Conservation (phyloP, 2,329 filamentous ascomycete species). For the Rhinocladiella mackenziei region DNA sequence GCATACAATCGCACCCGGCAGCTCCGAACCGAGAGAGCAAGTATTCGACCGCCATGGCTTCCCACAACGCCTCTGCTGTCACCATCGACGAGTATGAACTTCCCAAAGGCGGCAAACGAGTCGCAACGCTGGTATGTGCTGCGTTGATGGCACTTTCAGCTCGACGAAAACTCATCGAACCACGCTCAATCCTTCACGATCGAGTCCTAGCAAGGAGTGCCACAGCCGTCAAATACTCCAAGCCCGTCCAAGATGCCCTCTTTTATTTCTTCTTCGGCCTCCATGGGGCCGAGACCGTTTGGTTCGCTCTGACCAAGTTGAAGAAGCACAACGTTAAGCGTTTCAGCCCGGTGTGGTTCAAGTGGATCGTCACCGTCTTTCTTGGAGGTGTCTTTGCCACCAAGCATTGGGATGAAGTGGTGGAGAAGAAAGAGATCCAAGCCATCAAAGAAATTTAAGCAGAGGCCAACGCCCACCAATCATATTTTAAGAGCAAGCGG, state of each 20-base stretch:
- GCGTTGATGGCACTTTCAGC: slow-evolving; percentile 20
- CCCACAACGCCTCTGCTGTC: slow-evolving; percentile 21
- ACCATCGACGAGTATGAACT: slow-evolving; percentile 22
- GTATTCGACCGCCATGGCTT: slow-evolving; percentile 13
- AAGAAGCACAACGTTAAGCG: slow-evolving; percentile 19
- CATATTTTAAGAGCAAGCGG: too few species aligned
- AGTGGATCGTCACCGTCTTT: slow-evolving; percentile 23
- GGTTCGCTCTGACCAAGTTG: slow-evolving; percentile 18
- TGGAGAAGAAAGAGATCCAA: slow-evolving; percentile 22
- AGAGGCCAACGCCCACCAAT: neutral
- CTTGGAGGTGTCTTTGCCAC: slow-evolving; percentile 12
- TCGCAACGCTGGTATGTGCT: slow-evolving; percentile 12
- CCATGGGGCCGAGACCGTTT: slow-evolving; percentile 12
- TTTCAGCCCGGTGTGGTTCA: slow-evolving; percentile 18
- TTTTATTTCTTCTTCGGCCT: slow-evolving; percentile 21
- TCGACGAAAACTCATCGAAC: slow-evolving; percentile 21
- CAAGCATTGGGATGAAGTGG: slow-evolving; percentile 19
- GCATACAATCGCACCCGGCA: too few species aligned
- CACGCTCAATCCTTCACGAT: slow-evolving; percentile 22
- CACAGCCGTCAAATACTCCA: slow-evolving; percentile 12
- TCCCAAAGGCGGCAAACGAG: slow-evolving; percentile 13
- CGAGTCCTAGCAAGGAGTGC: slow-evolving; percentile 17
- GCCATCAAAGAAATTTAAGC: slow-evolving; percentile 19
- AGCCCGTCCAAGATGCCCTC: slow-evolving; percentile 18
- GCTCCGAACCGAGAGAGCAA: too few species aligned